phyloP scores from a whole-genome alignment of 495 filamentous ascomycete genomes.

The Penicillium macrosclerotiorum region DNA sequence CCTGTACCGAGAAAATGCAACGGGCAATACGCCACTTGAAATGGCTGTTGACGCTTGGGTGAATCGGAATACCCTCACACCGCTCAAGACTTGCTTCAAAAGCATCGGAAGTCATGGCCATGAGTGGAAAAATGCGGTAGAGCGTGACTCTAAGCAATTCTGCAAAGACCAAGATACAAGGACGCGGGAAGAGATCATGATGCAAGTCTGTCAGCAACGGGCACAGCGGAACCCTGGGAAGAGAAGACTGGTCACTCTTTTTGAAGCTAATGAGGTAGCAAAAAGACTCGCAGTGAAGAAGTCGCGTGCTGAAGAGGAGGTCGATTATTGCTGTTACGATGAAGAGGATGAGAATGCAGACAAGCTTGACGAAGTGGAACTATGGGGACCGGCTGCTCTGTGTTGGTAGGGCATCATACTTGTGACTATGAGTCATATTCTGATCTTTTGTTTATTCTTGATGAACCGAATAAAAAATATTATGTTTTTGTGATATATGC shows the following conservation, averaged over 20 bases:
- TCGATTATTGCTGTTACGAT: too few relatives aligned
- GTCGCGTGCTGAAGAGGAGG: too few relatives aligned
- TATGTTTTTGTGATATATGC: too few relatives aligned
- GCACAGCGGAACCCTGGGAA: slow-evolving; percentile 27
- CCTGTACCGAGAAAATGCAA: slow-evolving; percentile 65
- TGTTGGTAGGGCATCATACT: too few relatives aligned
- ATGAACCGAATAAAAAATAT: too few relatives aligned
- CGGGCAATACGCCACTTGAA: slow-evolving; percentile 66
- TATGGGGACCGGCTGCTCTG: too few relatives aligned
- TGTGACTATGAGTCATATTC: too few relatives aligned
- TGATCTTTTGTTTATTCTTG: too few relatives aligned
- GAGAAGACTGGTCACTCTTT: slow-evolving; percentile 62
- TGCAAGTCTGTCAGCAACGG: slow-evolving; percentile 22
- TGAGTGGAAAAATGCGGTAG: background rate
- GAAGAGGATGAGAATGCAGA: too few relatives aligned
- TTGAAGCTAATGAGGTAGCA: slow-evolving; percentile 72
- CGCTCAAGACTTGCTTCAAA: slow-evolving; percentile 7
- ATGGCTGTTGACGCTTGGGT: slow-evolving; percentile 57
- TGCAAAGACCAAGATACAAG: slow-evolving; percentile 5
- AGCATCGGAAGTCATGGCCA: background rate
- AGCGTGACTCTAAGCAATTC: slow-evolving; percentile 20
- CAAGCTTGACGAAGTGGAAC: too few relatives aligned
- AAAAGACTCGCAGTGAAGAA: slow-evolving; percentile 51
- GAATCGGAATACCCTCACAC: slow-evolving; percentile 22
- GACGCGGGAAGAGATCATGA: slow-evolving; percentile 14